phyloP scores from a whole-genome alignment of 108 stramenopile species.

The Nannochloropsis gaditana region DNA sequence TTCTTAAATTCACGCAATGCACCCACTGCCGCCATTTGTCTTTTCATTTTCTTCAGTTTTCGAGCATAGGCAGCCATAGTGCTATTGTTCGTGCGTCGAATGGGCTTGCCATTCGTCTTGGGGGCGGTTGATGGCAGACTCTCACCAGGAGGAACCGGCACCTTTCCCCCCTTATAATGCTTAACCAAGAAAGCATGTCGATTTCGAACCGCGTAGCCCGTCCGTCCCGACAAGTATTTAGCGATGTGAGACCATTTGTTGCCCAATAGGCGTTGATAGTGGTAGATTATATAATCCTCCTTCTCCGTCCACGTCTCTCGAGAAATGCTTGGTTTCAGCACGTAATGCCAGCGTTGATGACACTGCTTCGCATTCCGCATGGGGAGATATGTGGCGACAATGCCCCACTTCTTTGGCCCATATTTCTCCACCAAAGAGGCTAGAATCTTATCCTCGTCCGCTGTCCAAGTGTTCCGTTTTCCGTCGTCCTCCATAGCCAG shows the following conservation, averaged over 20 bases:
- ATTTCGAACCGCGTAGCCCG: constrained; percentile 40
- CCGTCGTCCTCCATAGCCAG: constrained; percentile 2
- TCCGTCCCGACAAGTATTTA: constrained; percentile 32
- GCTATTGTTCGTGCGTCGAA: background rate
- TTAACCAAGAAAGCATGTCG: constrained; percentile 9
- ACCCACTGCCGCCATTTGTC: background rate
- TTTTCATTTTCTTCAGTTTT: background rate
- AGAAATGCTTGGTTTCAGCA: constrained; percentile 35
- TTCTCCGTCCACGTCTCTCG: constrained; percentile 35
- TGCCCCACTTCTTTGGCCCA: constrained; percentile 43
- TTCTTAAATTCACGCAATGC: background rate
- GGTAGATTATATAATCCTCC: constrained; percentile 30
- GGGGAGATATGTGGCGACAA: constrained; percentile 41
- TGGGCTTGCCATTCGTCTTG: constrained; percentile 14
- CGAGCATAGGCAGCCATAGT: constrained; percentile 3
- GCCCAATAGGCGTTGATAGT: constrained; percentile 26
- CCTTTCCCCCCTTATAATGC: constrained; percentile 14
- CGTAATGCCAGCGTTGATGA: constrained; percentile 48
- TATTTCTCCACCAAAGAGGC: constrained; percentile 26
- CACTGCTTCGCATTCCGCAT: constrained; percentile 52
- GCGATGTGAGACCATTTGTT: constrained; percentile 48
- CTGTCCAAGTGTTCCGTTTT: background rate
- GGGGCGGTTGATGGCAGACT: background rate
- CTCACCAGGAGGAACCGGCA: background rate
- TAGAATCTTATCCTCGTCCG: constrained; percentile 43